A percentile compares a stretch with the other conserved stretches of the same genome.
Evolutionary conservation across 1,284 basidiomycete species (phyloP).

Genomic region (Sporisorium iseilematis-ciliati): DNA sequence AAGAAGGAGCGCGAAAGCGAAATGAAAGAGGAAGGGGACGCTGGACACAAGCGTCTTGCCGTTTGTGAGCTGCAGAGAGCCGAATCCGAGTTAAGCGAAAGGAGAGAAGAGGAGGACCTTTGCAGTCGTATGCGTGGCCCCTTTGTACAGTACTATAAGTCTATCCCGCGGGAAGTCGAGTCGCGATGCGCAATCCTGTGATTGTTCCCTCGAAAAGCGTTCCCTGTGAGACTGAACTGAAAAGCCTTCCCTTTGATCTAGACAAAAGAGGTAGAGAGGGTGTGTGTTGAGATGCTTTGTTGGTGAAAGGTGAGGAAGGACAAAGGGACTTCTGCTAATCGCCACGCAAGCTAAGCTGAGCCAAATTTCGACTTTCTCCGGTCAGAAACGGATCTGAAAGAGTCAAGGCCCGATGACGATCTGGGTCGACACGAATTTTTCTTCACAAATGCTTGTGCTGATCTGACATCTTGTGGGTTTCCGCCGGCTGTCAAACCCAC

Average conservation of each 20-base stretch:
- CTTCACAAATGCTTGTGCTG: too few species aligned
- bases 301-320: conserved; percentile 1
- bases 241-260: background rate
- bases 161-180: conserved; percentile 1
- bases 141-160: background rate
- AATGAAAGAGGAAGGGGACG: conserved; percentile 1
- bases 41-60: conserved; percentile 11
- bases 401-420: background rate
- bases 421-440: background rate
- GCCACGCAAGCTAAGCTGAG: conserved; percentile 15
- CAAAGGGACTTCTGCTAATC: conserved; percentile 10
- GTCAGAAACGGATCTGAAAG: background rate
- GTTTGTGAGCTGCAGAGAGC: conserved; percentile 6
- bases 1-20: conserved; percentile 12
- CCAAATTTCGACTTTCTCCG: background rate
- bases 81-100: background rate
- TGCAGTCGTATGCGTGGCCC: conserved; percentile 10
- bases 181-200: background rate
- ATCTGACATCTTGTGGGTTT: background rate
- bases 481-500: background rate
- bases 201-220: background rate
- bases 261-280: background rate
- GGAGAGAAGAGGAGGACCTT: conserved; percentile 8
- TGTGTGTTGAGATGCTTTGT: background rate
- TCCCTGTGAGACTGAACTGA: background rate